These are phyloP conservation scores for Scytalidium sp. DNA, from an alignment of 2,329 filamentous ascomycete genomes.

Conservation along the genomic window DNA sequence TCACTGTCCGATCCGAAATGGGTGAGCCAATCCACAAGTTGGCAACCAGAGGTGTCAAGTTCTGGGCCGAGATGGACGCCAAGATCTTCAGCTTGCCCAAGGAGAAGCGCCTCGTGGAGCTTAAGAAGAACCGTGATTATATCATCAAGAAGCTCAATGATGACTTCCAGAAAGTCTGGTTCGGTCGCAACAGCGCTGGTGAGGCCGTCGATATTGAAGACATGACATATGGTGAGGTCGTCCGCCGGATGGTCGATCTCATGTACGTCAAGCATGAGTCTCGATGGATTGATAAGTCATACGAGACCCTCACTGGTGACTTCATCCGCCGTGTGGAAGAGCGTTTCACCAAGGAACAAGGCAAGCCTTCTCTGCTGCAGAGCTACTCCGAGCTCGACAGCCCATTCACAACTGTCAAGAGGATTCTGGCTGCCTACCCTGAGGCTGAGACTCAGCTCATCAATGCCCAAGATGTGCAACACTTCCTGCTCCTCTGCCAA, in stretches of 20 bases:
- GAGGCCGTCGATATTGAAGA: conserved; percentile 86
- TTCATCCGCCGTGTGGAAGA: conserved; percentile 97
- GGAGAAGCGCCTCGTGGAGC: conserved; percentile 81
- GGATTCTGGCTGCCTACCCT: conserved; percentile 78
- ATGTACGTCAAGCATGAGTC: conserved; percentile 89
- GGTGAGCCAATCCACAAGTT: conserved; percentile 99
- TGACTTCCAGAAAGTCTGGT: conserved; percentile 97
- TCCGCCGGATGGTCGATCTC: conserved; percentile 82
- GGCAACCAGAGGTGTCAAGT: conserved; percentile 89
- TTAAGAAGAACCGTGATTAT: conserved; percentile 84
- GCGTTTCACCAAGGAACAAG: conserved; percentile 74
- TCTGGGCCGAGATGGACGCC: conserved; percentile 99
- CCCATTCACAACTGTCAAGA: conserved; percentile 75
- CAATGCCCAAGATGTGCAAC: conserved; percentile 96
- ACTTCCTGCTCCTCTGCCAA: conserved; percentile 91
- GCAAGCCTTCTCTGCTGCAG: conserved; percentile 80
- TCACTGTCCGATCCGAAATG: conserved; percentile 98
- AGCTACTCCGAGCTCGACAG: conserved; percentile 84
- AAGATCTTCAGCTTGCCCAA: conserved; percentile 95
- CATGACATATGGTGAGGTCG: conserved; percentile 91
- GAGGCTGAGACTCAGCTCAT: conserved; percentile 89
- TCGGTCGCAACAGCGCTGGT: conserved; percentile 78
- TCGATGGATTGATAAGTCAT: conserved; percentile 87
- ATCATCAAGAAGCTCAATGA: conserved; percentile 96
- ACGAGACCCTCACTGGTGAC: conserved; percentile 80